Evolutionary conservation across 495 filamentous ascomycete genomes (phyloP).

Genomic region (Annulohypoxylon nitens): DNA sequence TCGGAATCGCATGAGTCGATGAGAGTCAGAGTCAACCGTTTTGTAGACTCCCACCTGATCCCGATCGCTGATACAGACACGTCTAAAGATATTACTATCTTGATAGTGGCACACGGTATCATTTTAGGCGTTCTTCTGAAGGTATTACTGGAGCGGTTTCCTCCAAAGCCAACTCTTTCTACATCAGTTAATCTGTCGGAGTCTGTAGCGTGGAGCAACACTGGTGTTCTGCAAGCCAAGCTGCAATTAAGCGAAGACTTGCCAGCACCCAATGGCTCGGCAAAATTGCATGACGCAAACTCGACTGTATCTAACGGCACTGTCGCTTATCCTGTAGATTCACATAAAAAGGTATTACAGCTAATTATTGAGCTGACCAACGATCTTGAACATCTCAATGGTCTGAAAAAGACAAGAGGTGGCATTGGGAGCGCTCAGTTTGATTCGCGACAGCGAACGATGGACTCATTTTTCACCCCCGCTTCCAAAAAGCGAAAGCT

Average conservation of each 20-base stretch:
- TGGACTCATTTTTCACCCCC: conserved; percentile 78
- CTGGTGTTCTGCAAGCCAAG: conserved; percentile 52
- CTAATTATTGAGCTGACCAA: conserved; percentile 54
- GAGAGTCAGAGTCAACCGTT: conserved; percentile 69
- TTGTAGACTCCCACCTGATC: conserved; percentile 71
- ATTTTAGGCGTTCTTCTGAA: conserved; percentile 77
- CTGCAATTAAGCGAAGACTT: conserved; percentile 13
- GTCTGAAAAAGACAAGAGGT: conserved; percentile 79
- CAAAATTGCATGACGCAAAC: background rate
- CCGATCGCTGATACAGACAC: conserved; percentile 64
- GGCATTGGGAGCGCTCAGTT: conserved; percentile 81
- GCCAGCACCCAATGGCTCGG: background rate
- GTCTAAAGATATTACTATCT: conserved; percentile 57
- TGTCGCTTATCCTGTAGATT: background rate
- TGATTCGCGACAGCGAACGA: conserved; percentile 77
- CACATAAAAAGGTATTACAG: background rate
- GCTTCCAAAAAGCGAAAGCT: conserved; percentile 65
- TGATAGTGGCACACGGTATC: conserved; percentile 84
- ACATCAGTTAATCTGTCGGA: conserved; percentile 47
- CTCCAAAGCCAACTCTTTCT: conserved; percentile 47
- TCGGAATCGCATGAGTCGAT: conserved; percentile 74
- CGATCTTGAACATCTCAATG: conserved; percentile 73
- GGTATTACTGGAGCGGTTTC: conserved; percentile 68
- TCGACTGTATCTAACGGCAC: background rate
- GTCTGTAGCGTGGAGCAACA: conserved; percentile 59